Evolutionary conservation across 1,284 basidiomycete genomes (phyloP).

Genomic region (Pascua sp.): DNA sequence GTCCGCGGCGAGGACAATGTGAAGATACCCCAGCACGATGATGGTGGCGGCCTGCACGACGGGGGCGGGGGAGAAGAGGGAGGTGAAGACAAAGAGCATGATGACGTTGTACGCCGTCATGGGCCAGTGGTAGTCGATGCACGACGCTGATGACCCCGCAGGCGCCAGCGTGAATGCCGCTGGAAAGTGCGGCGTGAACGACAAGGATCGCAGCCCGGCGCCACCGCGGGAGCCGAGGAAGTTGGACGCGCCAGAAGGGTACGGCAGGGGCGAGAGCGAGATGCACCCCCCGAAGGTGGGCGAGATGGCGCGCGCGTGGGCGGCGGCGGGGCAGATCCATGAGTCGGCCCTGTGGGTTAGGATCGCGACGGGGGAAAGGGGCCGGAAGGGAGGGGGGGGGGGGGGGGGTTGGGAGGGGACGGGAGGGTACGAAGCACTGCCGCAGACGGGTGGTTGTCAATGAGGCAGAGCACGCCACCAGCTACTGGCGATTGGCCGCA

Average conservation of each 20-base stretch:
- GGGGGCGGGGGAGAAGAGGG: slow-evolving; percentile 31
- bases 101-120: slow-evolving; percentile 37
- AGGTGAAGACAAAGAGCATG: slow-evolving; percentile 31
- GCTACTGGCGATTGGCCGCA: too few species aligned
- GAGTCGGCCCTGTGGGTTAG: slow-evolving; percentile 38
- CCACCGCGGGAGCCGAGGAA: slow-evolving; percentile 19
- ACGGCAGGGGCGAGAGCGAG: slow-evolving; percentile 23
- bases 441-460: too few species aligned
- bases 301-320: slow-evolving; percentile 33
- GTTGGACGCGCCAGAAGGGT: slow-evolving; percentile 14
- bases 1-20: slow-evolving; percentile 36
- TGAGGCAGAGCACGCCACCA: too few species aligned
- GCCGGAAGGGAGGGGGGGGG: too few species aligned
- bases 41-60: slow-evolving; percentile 27
- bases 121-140: slow-evolving; percentile 39
- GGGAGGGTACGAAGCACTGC: too few species aligned
- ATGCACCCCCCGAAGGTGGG: slow-evolving; percentile 37
- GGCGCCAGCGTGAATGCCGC: slow-evolving; percentile 29
- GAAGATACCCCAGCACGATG: slow-evolving; percentile 34
- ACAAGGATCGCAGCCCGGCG: slow-evolving; percentile 22
- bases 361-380: too few species aligned
- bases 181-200: slow-evolving; percentile 32
- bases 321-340: slow-evolving; percentile 42
- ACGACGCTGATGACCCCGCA: slow-evolving; percentile 9
- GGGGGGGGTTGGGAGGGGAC: too few species aligned